Conservation (phyloP, 225 moss, liverwort and hornwort genomes). For the Polytrichum formosum region DNA sequence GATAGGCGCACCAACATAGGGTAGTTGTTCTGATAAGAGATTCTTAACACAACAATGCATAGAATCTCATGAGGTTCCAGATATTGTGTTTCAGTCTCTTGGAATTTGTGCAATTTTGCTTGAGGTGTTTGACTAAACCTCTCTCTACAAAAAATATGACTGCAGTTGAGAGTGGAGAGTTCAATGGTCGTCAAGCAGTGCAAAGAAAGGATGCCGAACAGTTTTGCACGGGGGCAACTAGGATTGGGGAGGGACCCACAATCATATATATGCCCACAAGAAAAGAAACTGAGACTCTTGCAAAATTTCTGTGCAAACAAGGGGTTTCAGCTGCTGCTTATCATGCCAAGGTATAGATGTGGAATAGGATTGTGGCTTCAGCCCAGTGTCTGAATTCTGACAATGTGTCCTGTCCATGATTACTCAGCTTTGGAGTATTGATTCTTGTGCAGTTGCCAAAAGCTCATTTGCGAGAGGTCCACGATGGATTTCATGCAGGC, state of each 20-base stretch:
- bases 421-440: constrained; percentile 9
- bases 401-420: neutral
- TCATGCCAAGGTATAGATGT: constrained; percentile 63
- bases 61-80: too few species aligned
- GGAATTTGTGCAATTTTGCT: neutral
- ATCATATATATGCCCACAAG: constrained; percentile 83
- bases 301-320: constrained; percentile 62
- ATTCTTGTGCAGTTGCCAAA: constrained; percentile 55
- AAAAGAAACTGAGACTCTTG: constrained; percentile 68
- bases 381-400: too few species aligned
- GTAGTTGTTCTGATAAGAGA: too few species aligned
- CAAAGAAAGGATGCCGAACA: constrained; percentile 15
- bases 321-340: constrained; percentile 70
- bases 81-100: too few species aligned
- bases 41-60: too few species aligned
- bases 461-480: constrained; percentile 60
- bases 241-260: constrained; percentile 46
- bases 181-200: constrained; percentile 29
- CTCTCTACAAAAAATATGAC: constrained; percentile 10
- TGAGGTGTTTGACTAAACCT: constrained; percentile 6
- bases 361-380: too few species aligned
- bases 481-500: constrained; percentile 67
- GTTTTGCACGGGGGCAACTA: constrained; percentile 8
- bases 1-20: too few species aligned
- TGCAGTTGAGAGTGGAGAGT: constrained; percentile 61